Evolutionary conservation across 495 filamentous ascomycete genomes (phyloP), one percentile per base, ranked within the genome.

Genomic region (Elaphomyces granulatus): DNA sequence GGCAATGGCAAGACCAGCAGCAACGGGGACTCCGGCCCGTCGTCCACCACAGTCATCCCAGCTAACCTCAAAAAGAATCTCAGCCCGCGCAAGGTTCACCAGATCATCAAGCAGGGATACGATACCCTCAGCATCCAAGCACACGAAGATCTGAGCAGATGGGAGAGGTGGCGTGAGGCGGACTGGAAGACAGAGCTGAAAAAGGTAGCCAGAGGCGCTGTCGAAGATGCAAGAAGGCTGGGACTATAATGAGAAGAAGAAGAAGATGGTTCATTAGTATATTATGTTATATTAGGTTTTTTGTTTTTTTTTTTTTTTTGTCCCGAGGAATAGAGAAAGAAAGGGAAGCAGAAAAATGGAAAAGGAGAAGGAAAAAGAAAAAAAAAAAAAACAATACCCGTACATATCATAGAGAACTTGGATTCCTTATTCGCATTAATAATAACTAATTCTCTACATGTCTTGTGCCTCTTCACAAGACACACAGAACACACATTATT

Each of bases 41-140:
- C 45, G 15, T 45, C 52, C 1, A 51, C 63, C 15, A 58, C 61
- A 17, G 50, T 58, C 1, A 55, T 56, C 20, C 59, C 61, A 15
- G 50, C 61, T 1, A 56, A 55, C 20, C 52, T 49, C 32, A 66
- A 70, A 46, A 78, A 74, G 53, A 70, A 80, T 44, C 58, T 95
- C 20, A 86, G 81, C 36, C 87, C 84, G 18, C 63, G 74, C 8
- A 83, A 95, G 59, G 84, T 98, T 12, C 78, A 77, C 26, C 80
- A 80, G 43, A 83, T 95, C 37, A 95, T 98, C 50, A 92, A 90
- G 64, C 80, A 87, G 54, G 90, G 90, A 0, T 96, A 94, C 52
- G 90, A 98, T 58, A 92, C 83, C 30, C 63, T 98, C 49, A 84
- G 77, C 43, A 84, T 96, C 38, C 80, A 88, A 54, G 71, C 80